Evolutionary conservation across 768 basidiomycete species (phyloP), one percentile per base, ranked within the genome.

Genomic region (Fomitopsis pulvina): DNA sequence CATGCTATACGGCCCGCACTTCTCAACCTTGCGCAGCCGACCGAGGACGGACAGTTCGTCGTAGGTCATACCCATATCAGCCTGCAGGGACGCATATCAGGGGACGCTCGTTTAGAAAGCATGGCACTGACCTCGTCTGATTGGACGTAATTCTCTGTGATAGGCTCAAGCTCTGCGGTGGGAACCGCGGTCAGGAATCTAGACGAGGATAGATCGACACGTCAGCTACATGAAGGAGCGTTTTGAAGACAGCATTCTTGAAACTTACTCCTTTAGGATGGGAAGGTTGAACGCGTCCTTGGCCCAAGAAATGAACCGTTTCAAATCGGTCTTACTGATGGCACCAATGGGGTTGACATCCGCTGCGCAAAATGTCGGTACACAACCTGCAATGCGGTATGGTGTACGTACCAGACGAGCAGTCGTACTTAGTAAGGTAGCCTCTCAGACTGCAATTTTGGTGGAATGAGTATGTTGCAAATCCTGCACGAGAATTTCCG

Each of bases 61-160:
- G 62, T 97, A 98, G 0, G 95, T 96, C 96, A 98, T 98, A 8
- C 95, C 95, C 95, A 98, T 98, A 60, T 98, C 95, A 16, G 80
- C 92, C 91, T 92, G 55, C 5, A 43, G 6, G 25, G 4, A 30
- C 2, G 39, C 41, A 16, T 18, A 30, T 21, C 29, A 26, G 24
- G 43, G 37, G 27, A 46, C 9, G 18, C 39, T 16, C 22, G 21
- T 30, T 18, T 38, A 26, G 5, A n/a, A 12, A 41, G n/a, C 25
- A 4, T 26, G 18, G 26, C 7, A 48, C 71, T 39, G 49, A 86
- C 93, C 76, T 99, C 96, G 59, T 99, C 96, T 0, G 93, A 81
- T 58, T 99, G 96, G 8, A 96, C 86, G 61, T 97, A 97, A 5
- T 82, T 85, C 55, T 92, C 87, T 0, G 92, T 93, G 50, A 94